phyloP scores from a whole-genome alignment of 495 filamentous ascomycete species.

The Hypoxylon lienhwacheense region DNA sequence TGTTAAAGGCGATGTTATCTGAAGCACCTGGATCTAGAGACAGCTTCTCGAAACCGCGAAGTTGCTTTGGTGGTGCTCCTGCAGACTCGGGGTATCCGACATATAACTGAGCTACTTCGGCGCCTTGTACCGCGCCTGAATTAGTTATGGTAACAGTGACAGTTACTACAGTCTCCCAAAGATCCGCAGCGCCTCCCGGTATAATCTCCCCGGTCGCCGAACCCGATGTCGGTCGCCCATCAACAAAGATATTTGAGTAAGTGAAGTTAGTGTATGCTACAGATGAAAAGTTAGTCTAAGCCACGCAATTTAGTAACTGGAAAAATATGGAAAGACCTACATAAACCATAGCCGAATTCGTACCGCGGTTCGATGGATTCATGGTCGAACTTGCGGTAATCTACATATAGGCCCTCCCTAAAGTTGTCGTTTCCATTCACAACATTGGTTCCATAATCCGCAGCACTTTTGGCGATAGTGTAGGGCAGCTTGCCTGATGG shows the following conservation, averaged over 20 bases:
- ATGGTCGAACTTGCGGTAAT: conserved; percentile 86
- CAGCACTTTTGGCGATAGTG: conserved; percentile 76
- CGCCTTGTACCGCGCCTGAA: conserved; percentile 66
- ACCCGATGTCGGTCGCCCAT: conserved; percentile 49
- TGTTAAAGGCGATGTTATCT: conserved; percentile 50
- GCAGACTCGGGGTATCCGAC: conserved; percentile 50
- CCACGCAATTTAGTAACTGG: neutral
- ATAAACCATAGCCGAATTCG: conserved; percentile 63
- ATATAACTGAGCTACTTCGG: conserved; percentile 74
- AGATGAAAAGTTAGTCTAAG: conserved; percentile 7
- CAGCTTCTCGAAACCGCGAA: conserved; percentile 63
- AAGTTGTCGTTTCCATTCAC: conserved; percentile 66
- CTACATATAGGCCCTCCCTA: conserved; percentile 74
- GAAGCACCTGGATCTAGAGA: conserved; percentile 48
- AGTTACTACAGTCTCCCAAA: conserved; percentile 62
- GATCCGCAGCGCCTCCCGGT: conserved; percentile 66
- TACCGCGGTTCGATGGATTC: conserved; percentile 58
- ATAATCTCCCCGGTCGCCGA: conserved; percentile 60
- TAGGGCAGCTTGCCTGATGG: conserved; percentile 89
- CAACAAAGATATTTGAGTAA: conserved; percentile 50
- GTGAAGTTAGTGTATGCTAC: conserved; percentile 63
- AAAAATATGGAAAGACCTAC: conserved; percentile 47
- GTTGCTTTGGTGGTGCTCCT: conserved; percentile 55
- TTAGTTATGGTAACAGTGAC: conserved; percentile 67
- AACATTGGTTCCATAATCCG: conserved; percentile 74